phyloP scores from a whole-genome alignment of 257 asterid genomes.

The Solanum verrucosum region DNA sequence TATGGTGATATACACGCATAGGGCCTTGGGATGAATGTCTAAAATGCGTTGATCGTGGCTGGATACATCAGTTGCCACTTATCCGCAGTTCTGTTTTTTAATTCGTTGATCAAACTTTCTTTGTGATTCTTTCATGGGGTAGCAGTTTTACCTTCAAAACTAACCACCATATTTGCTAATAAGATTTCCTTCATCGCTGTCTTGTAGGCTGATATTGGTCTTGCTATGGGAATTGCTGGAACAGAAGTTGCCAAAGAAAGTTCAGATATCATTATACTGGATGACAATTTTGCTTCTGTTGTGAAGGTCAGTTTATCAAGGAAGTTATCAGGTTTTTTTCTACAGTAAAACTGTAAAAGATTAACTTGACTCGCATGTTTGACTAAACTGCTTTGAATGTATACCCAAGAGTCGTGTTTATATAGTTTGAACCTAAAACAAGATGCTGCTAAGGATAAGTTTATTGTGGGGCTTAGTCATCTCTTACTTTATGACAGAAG shows the following conservation, averaged over 20 bases:
- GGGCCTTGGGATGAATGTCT: background rate
- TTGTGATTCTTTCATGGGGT: background rate
- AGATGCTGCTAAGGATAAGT: background rate
- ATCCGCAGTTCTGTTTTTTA: background rate
- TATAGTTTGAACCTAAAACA: background rate
- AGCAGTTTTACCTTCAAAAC: background rate
- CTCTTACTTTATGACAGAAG: background rate
- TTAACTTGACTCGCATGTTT: background rate
- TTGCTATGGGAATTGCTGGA: slow-evolving; percentile 98
- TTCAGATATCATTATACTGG: slow-evolving; percentile 91
- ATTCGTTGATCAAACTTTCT: background rate
- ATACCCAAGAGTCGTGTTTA: background rate
- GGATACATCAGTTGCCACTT: background rate
- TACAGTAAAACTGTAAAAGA: background rate
- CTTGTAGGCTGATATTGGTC: slow-evolving; percentile 92
- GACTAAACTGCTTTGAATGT: background rate
- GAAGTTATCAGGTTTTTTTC: background rate
- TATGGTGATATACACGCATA: background rate
- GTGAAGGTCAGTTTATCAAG: slow-evolving; percentile 61
- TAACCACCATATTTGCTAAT: background rate
- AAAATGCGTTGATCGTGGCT: background rate
- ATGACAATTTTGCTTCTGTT: slow-evolving; percentile 86
- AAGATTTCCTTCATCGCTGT: slow-evolving; percentile 1
- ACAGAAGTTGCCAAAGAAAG: slow-evolving; percentile 99
- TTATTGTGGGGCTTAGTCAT: background rate